Conservation (phyloP, 75 land plant species). For the Cunninghamia lanceolata region DNA sequence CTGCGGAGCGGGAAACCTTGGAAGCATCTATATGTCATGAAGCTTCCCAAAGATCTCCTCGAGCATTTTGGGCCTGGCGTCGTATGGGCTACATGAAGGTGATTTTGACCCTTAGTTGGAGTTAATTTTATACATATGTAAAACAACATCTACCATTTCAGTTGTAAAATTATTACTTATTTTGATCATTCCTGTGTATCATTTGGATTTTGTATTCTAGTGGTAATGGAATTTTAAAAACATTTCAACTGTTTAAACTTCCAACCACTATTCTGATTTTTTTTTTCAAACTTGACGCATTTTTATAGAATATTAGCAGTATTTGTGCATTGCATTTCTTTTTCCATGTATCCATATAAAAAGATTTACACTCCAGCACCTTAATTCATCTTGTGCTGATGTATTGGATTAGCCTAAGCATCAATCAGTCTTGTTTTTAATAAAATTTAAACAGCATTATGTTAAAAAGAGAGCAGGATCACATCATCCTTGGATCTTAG, state of each 20-base stretch:
- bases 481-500: not conserved
- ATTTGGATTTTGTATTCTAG: not conserved
- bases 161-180: not conserved
- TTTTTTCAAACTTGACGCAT: not conserved
- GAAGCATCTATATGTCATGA: conserved; percentile 70
- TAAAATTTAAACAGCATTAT: too few species aligned
- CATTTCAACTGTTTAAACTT: not conserved
- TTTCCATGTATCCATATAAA: not conserved
- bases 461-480: not conserved
- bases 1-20: conserved; percentile 63
- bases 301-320: not conserved
- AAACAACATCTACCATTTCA: not conserved
- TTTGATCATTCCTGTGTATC: not conserved
- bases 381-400: not conserved
- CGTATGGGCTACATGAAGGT: conserved; percentile 89
- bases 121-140: not conserved
- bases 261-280: not conserved
- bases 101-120: not conserved
- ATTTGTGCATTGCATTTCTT: not conserved
- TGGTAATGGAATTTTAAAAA: not conserved
- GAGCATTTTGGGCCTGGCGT: conserved; percentile 97
- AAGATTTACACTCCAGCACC: not conserved
- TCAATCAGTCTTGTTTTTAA: not conserved
- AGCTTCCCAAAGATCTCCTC: conserved; percentile 71
- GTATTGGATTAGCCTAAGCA: not conserved